Conservation (phyloP, 2,329 filamentous ascomycete genomes). For the Pseudogymnoascus sp. region DNA sequence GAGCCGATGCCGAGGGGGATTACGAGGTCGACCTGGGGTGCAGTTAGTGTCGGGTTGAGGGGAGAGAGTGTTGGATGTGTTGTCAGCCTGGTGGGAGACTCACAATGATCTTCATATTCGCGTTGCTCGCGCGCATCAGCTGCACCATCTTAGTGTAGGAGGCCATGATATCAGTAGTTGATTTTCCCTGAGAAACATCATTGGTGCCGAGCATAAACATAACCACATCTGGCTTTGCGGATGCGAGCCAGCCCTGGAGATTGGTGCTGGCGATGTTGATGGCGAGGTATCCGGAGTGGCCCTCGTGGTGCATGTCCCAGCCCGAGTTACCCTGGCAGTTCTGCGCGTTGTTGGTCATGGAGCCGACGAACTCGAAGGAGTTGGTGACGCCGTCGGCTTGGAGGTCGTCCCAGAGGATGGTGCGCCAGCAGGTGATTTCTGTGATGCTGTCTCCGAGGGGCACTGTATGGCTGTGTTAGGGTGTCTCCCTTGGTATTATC, state of each 20-base stretch:
- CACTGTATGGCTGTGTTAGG: slow-evolving; percentile 22
- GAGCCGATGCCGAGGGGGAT: slow-evolving; percentile 29
- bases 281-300: slow-evolving; percentile 36
- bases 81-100: slow-evolving; percentile 8
- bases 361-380: slow-evolving; percentile 35
- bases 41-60: too few species aligned
- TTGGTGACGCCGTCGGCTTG: slow-evolving; percentile 26
- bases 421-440: slow-evolving; percentile 38
- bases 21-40: slow-evolving; percentile 30
- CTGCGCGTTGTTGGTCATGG: slow-evolving; percentile 31
- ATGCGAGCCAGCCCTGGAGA: slow-evolving; percentile 31
- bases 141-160: slow-evolving; percentile 34
- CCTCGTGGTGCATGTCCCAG: slow-evolving; percentile 36
- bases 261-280: slow-evolving; percentile 36
- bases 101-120: slow-evolving; percentile 34
- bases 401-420: slow-evolving; percentile 34
- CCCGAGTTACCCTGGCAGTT: slow-evolving; percentile 27
- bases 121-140: slow-evolving; percentile 30
- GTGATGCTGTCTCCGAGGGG: slow-evolving; percentile 38
- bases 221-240: slow-evolving; percentile 33
- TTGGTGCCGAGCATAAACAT: slow-evolving; percentile 40
- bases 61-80: too few species aligned
- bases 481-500: background rate
- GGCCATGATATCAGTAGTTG: slow-evolving; percentile 26
- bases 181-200: slow-evolving; percentile 30